Conservation (phyloP, 2,329 filamentous ascomycete species). For the Exophiala xenobiotica region DNA sequence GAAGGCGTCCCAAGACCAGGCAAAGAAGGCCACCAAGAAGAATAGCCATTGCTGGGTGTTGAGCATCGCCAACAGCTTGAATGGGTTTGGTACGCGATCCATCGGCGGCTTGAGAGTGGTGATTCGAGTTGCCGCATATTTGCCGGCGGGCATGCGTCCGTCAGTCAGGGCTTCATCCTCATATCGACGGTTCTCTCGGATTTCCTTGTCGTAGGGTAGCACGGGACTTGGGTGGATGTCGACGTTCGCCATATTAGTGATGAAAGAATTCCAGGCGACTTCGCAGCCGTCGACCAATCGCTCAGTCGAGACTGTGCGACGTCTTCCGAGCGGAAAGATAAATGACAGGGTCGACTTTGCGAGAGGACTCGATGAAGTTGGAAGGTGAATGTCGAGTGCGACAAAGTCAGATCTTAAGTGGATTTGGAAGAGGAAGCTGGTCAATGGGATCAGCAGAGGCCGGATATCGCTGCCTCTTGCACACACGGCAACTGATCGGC, state of each 20-base stretch:
- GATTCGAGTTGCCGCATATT: slow-evolving; percentile 55
- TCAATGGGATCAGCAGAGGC: not conserved
- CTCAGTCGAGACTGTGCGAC: no score
- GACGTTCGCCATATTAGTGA: slow-evolving; percentile 20
- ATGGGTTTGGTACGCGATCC: slow-evolving; percentile 29
- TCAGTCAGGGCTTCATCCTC: slow-evolving; percentile 8
- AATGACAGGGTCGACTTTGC: no score
- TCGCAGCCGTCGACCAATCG: not conserved
- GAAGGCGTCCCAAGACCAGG: slow-evolving; percentile 56
- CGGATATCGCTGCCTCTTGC: not conserved
- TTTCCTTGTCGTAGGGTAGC: not conserved
- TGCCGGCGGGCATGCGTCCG: slow-evolving; percentile 40
- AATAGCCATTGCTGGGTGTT: slow-evolving; percentile 33
- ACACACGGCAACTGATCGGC: slow-evolving; percentile 1
- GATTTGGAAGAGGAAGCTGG: not conserved
- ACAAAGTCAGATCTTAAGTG: slow-evolving; percentile 3
- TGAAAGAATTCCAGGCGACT: not conserved
- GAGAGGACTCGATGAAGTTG: not conserved
- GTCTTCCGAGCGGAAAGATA: no score
- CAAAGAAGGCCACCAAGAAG: slow-evolving; percentile 31
- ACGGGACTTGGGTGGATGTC: slow-evolving; percentile 11
- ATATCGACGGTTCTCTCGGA: slow-evolving; percentile 9
- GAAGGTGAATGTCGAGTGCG: not conserved
- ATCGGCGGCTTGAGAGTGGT: slow-evolving; percentile 52
- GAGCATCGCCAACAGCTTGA: slow-evolving; percentile 27